Base-by-base conservation (phyloP, 805 yeast genomes). In the Candida ovalis region DNA sequence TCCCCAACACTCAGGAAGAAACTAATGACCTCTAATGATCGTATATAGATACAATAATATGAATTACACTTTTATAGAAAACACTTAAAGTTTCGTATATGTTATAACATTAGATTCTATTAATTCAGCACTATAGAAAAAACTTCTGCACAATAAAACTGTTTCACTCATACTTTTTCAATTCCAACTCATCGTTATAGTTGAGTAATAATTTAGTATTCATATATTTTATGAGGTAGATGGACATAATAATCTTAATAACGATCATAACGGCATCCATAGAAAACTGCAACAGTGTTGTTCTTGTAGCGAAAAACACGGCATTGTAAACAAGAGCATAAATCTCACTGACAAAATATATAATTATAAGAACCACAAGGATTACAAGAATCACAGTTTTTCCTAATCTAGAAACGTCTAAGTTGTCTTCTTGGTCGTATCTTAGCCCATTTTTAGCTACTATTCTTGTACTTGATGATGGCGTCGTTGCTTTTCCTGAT, bases 161-260 rank as follows among this genome's bases (percentile, higher is more conserved):
- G 12, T 30, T 30, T 40, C 45, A 65, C 7, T 58, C 47, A 43
- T 58, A 66, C 27, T 62, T 62, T 25, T 64, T 56, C 23, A 63
- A 48, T 21, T 64, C 65, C 4, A 57, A 62, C 17, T 49, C 54
- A 47, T 63, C 70, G 21, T 53, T 45, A 23, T 52, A 44, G 5
- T 47, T 44, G n/a, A 62, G 48, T 13, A 65, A 50, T 9, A 65
- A 44, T 27, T 44, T 46, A 2, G 42, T 33, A 45, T 65, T 62
- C 39, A 64, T 47, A 24, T 43, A 56, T 28, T 48, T 52, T 22
- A 60, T 48, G 7, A 53, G 32, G 30, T 54, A 58, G 42, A 47
- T 47, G 24, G 54, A 51, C 2, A 54, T 7, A 17, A 48, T 32
- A 25, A 51, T 36, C 47, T 63, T 59, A 4, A 59, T 37, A 2